Evolutionary conservation across 108 stramenopile species (phyloP), one percentile per base, ranked within the genome.

Genomic region (Fistulifera solaris): DNA sequence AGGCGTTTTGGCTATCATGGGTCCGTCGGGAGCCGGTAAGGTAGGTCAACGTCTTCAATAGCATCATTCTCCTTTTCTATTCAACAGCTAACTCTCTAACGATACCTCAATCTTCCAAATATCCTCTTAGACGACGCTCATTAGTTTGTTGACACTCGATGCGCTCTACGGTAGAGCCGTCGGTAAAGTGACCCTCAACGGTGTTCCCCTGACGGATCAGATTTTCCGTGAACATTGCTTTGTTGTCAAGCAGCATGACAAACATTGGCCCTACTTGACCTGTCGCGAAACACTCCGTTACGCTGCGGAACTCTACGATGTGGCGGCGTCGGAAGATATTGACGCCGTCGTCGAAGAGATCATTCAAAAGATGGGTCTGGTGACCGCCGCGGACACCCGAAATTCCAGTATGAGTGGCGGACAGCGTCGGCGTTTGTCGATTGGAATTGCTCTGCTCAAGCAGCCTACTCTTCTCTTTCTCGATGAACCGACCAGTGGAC

Each of bases 401-500:
- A 44, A 47, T 26, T 22, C 54, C 0, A 17, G 61, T 21, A 41
- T 68, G 47, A 44, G 40, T 38, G 67, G 67, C 5, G 67, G 67
- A 18, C 67, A 68, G 38, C 54, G 49, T 35, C 60, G 67, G 14
- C 60, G 67, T 27, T 28, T 68, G 19, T 71, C 68, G 19, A 38
- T 81, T 15, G 80, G 75, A 17, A 52, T 73, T 27, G 94, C 94
- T 7, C 67, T 97, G 23, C 89, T 97, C 61, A 86, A 95, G 56
- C 77, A 91, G 59, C 96, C 94, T 6, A 80, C 84, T 7, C 58
- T 93, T 50, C 66, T 94, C 17, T 81, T 96, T 47, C 71, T 97
- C 45, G 96, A 97, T 59, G 96, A 97, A 56, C 90, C 91, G 4
- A 95, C 89, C 15, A 89, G 85, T 67, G 63, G 54, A 27, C 22